These are phyloP conservation scores for Cytospora paraplurivora DNA, from an alignment of 2,329 filamentous ascomycete species.

Conservation along the genomic window DNA sequence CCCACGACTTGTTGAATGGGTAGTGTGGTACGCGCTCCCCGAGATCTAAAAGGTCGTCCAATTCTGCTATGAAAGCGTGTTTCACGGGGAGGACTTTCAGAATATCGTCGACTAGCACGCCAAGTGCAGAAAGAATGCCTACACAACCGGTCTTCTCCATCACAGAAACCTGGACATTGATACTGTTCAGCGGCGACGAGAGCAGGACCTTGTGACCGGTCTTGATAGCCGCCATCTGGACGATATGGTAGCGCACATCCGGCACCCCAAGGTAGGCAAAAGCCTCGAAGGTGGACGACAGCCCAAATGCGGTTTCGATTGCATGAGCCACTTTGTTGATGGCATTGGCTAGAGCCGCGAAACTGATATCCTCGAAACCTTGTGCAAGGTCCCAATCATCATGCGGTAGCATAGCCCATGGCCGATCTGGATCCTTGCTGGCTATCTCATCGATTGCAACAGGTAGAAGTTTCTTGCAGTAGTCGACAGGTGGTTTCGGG, in stretches of 20 bases:
- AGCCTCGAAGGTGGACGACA: constrained; percentile 28
- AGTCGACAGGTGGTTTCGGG: constrained; percentile 12
- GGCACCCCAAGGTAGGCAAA: constrained; percentile 31
- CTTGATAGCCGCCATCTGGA: constrained; percentile 31
- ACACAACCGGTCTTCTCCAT: constrained; percentile 29
- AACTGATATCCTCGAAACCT: constrained; percentile 33
- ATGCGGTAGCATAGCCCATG: constrained; percentile 31
- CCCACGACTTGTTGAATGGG: constrained; percentile 30
- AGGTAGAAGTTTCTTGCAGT: constrained; percentile 29
- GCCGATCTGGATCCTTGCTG: constrained; percentile 24
- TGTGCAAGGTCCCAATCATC: constrained; percentile 30
- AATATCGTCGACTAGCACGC: constrained; percentile 28
- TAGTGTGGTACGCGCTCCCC: constrained; percentile 25
- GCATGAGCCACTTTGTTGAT: constrained; percentile 32
- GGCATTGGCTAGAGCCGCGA: constrained; percentile 29
- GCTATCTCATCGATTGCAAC: constrained; percentile 30
- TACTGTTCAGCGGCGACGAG: constrained; percentile 32
- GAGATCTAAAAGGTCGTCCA: constrained; percentile 28
- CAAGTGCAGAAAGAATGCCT: constrained; percentile 28
- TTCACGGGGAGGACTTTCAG: constrained; percentile 14
- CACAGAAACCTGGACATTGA: constrained; percentile 27
- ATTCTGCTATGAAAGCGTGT: constrained; percentile 24
- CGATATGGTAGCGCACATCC: constrained; percentile 31
- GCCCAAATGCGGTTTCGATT: constrained; percentile 28
- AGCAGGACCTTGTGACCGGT: constrained; percentile 31